Evolutionary conservation across 257 asterid species (phyloP).

Genomic region (Ehretia macrophylla): DNA sequence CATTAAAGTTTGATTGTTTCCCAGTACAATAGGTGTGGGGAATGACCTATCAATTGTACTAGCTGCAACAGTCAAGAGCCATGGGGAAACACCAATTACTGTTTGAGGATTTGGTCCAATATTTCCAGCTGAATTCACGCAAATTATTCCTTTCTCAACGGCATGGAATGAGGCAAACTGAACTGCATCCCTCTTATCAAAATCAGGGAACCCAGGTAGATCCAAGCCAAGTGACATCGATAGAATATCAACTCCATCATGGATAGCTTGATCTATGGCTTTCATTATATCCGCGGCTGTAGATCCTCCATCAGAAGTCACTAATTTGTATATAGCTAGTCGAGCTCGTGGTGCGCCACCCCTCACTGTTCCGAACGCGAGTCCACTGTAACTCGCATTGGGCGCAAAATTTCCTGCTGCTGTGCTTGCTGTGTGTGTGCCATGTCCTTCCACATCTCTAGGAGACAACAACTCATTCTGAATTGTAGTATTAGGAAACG

Average conservation of each 20-base stretch:
- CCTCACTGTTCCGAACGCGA: slow-evolving; percentile 27
- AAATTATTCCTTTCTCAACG: slow-evolving; percentile 26
- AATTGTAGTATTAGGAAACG: slow-evolving; percentile 5
- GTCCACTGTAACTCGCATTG: slow-evolving; percentile 23
- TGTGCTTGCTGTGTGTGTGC: slow-evolving; percentile 24
- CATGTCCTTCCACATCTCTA: slow-evolving; percentile 29
- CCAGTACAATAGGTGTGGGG: slow-evolving; percentile 26
- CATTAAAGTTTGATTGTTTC: slow-evolving; percentile 16
- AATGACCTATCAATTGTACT: slow-evolving; percentile 27
- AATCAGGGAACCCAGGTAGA: slow-evolving; percentile 17
- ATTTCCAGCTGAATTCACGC: slow-evolving; percentile 35
- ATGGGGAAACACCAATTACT: slow-evolving; percentile 24
- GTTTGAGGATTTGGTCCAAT: slow-evolving; percentile 28
- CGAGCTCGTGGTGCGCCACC: slow-evolving; percentile 42
- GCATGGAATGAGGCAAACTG: slow-evolving; percentile 38
- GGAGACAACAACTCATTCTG: slow-evolving; percentile 25
- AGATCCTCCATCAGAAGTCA: not conserved
- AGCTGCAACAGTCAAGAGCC: slow-evolving; percentile 42
- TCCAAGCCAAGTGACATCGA: slow-evolving; percentile 21
- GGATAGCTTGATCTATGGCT: slow-evolving; percentile 40
- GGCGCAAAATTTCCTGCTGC: slow-evolving; percentile 24
- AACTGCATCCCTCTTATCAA: slow-evolving; percentile 12
- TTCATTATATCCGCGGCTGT: slow-evolving; percentile 25
- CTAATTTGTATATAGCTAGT: slow-evolving; percentile 33
- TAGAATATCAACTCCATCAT: slow-evolving; percentile 36